Conservation (phyloP, 345 rosid species). For the Excoecaria agallocha region DNA sequence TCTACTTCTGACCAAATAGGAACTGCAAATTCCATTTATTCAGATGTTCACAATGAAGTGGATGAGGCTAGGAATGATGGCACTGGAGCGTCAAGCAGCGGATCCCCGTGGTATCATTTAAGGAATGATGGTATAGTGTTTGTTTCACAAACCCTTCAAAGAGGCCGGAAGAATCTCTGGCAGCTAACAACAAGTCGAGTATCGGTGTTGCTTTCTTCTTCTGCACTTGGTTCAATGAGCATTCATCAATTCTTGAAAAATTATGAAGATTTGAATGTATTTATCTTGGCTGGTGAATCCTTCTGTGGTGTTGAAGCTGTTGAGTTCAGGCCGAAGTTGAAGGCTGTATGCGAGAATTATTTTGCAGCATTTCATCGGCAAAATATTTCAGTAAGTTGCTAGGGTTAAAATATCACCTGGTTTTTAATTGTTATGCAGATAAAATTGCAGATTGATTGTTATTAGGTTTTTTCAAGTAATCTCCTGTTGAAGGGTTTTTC, state of each 20-base stretch:
- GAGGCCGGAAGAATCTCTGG: slow-evolving; percentile 97
- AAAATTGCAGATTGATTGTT: not conserved
- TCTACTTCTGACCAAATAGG: slow-evolving; percentile 30
- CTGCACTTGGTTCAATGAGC: slow-evolving; percentile 77
- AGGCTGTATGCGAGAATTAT: slow-evolving; percentile 82
- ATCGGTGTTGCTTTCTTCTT: slow-evolving; percentile 87
- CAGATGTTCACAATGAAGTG: slow-evolving; percentile 32
- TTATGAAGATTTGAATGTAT: slow-evolving; percentile 80
- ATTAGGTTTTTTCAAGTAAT: no score
- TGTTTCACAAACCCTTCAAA: slow-evolving; percentile 84
- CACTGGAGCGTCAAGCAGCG: slow-evolving; percentile 55
- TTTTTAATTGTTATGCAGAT: not conserved
- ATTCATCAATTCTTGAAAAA: slow-evolving; percentile 92
- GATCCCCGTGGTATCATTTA: slow-evolving; percentile 89
- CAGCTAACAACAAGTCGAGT: slow-evolving; percentile 92
- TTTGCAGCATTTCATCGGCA: slow-evolving; percentile 84
- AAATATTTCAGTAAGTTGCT: slow-evolving; percentile 69
- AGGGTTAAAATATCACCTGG: not conserved
- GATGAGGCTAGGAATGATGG: slow-evolving; percentile 52
- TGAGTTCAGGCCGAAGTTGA: slow-evolving; percentile 92
- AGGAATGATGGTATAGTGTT: slow-evolving; percentile 81
- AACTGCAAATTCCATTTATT: slow-evolving; percentile 25
- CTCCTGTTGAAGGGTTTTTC: not conserved
- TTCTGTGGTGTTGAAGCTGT: slow-evolving; percentile 87
- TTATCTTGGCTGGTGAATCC: slow-evolving; percentile 95